phyloP scores from a whole-genome alignment of 495 filamentous ascomycete species.

The Hypomontagnella monticulosa region DNA sequence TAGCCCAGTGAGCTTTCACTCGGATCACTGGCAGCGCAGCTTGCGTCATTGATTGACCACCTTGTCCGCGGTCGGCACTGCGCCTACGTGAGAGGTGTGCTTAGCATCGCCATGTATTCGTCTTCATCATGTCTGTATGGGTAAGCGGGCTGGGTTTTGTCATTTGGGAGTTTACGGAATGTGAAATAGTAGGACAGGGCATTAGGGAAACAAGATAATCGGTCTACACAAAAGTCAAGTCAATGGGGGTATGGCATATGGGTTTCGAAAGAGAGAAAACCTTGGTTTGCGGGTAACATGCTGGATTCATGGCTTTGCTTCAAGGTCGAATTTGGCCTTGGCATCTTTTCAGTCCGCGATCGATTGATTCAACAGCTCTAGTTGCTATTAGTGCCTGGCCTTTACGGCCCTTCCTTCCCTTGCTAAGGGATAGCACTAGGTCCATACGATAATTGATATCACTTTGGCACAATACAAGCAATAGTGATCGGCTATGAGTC shows the following conservation, averaged over 20 bases:
- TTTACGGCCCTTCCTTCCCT: conserved; percentile 7
- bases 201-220: conserved; percentile 40
- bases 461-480: conserved; percentile 26
- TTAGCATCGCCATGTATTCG: conserved; percentile 18
- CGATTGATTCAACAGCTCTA: conserved; percentile 19
- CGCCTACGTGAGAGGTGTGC: conserved; percentile 12
- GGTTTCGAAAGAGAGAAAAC: conserved; percentile 26
- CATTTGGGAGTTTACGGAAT: conserved; percentile 42
- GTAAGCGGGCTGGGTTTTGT: conserved; percentile 40
- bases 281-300: conserved; percentile 20
- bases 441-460: conserved; percentile 35
- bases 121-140: conserved; percentile 42
- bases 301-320: conserved; percentile 33
- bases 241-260: conserved; percentile 32
- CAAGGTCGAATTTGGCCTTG: conserved; percentile 31
- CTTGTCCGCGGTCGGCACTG: not conserved
- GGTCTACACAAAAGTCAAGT: conserved; percentile 48
- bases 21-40: conserved; percentile 54
- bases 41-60: conserved; percentile 37
- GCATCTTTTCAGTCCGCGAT: conserved; percentile 12
- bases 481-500: conserved; percentile 17
- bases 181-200: conserved; percentile 38
- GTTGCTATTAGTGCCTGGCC: conserved; percentile 13
- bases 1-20: conserved; percentile 58
- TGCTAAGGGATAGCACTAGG: conserved; percentile 20